phyloP scores from a whole-genome alignment of 148 eudicot genomes.

The Diospyros kaki region DNA sequence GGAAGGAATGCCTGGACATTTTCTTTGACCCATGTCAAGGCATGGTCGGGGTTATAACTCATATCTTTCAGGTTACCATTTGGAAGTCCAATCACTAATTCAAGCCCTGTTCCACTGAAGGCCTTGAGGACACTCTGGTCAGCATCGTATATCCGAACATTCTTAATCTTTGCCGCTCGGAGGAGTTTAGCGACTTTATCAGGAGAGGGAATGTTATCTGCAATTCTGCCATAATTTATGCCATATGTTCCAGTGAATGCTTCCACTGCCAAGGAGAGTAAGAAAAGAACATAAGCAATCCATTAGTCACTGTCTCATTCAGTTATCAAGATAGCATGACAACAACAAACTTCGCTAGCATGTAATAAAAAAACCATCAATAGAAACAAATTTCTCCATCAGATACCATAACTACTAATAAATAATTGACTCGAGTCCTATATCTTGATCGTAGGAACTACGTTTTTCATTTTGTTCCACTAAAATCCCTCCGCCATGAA shows the following conservation, averaged over 20 bases:
- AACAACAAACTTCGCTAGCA: neutral
- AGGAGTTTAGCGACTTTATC: conserved; percentile 55
- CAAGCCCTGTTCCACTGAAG: conserved; percentile 64
- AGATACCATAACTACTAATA: neutral
- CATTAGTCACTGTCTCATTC: neutral
- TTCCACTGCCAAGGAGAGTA: conserved; percentile 7
- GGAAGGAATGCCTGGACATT: conserved; percentile 54
- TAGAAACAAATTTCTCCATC: neutral
- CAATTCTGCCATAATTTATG: conserved; percentile 70
- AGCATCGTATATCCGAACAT: conserved; percentile 61
- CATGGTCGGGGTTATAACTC: conserved; percentile 52
- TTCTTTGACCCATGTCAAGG: conserved; percentile 60
- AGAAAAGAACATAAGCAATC: neutral
- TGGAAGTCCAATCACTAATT: conserved; percentile 67
- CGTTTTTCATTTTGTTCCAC: neutral
- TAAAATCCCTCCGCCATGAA: neutral
- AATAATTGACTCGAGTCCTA: neutral
- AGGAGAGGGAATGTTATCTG: conserved; percentile 67
- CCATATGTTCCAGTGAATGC: conserved; percentile 51
- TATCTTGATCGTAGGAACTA: neutral
- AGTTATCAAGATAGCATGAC: neutral
- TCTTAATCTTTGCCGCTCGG: conserved; percentile 52
- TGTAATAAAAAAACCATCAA: neutral
- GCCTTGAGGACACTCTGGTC: conserved; percentile 64
- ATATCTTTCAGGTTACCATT: conserved; percentile 46